Evolutionary conservation across 2,329 filamentous ascomycete genomes (phyloP).

Genomic region (Ophiocordyceps polyrhachis-furcata): DNA sequence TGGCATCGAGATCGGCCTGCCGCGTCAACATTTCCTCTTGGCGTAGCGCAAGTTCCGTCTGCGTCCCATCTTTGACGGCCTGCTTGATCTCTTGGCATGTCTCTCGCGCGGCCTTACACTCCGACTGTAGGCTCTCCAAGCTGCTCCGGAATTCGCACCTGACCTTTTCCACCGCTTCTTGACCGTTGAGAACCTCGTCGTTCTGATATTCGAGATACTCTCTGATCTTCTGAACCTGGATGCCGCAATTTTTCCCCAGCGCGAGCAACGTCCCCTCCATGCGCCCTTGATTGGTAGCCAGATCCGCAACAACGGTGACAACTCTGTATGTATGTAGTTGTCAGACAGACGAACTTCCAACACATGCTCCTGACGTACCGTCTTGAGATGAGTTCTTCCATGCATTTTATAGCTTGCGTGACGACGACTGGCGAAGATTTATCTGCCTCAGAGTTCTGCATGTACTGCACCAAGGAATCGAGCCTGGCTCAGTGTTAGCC

Average conservation of each 20-base stretch:
- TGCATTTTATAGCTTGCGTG: not conserved
- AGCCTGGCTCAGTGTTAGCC: not conserved
- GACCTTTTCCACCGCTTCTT: not conserved
- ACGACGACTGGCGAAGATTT: not conserved
- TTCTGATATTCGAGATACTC: not conserved
- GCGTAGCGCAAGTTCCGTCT: conserved; percentile 1
- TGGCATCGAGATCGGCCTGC: conserved; percentile 4
- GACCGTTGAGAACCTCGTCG: not conserved
- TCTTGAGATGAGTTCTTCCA: not conserved
- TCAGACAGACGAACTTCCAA: not conserved
- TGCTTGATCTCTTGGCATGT: conserved; percentile 5
- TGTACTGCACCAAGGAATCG: not conserved
- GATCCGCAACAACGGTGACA: not conserved
- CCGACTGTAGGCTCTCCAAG: not conserved
- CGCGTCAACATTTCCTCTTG: conserved; percentile 1
- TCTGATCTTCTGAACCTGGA: not conserved
- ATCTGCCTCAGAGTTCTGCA: not conserved
- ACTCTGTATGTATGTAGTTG: not conserved
- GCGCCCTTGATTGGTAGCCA: not conserved
- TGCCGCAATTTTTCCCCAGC: not conserved
- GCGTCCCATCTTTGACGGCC: conserved; percentile 2
- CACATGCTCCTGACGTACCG: not conserved
- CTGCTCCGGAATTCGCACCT: not conserved
- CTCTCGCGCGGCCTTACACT: conserved; percentile 2
- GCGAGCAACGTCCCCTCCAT: not conserved